Conservation (phyloP, 148 eudicot genomes). For the Rhododendron ferrugineum region DNA sequence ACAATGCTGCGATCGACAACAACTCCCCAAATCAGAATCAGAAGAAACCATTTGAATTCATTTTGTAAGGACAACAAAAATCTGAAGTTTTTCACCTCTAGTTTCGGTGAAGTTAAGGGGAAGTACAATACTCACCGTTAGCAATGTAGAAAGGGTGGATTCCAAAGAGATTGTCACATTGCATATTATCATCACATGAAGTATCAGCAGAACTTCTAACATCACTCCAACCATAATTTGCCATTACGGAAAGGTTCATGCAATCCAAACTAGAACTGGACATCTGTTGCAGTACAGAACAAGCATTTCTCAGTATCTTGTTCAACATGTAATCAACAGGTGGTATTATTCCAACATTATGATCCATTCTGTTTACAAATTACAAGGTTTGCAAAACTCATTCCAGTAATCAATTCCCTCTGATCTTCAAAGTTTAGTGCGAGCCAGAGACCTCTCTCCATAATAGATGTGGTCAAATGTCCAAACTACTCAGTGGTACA, state of each 20-base stretch:
- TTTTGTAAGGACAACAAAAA: too few relatives aligned
- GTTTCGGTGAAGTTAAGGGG: too few relatives aligned
- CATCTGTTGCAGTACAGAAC: constrained; percentile 34
- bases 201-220: constrained; percentile 14
- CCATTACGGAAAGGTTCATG: constrained; percentile 32
- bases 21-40: too few relatives aligned
- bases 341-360: background rate
- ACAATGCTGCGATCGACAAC: too few relatives aligned
- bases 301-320: background rate
- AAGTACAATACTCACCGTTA: constrained; percentile 40
- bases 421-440: background rate
- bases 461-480: background rate
- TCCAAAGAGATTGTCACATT: constrained; percentile 59
- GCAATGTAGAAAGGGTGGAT: constrained; percentile 80
- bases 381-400: background rate
- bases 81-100: too few relatives aligned
- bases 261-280: constrained; percentile 16
- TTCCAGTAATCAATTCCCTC: background rate
- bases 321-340: background rate
- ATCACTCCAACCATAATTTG: constrained; percentile 67
- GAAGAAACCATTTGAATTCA: too few relatives aligned
- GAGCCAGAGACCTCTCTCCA: background rate
- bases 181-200: constrained; percentile 33
- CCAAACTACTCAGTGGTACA: background rate
- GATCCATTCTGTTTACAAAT: background rate